phyloP scores from a whole-genome alignment of 23 red algal genomes.

The Chondrus crispus region DNA sequence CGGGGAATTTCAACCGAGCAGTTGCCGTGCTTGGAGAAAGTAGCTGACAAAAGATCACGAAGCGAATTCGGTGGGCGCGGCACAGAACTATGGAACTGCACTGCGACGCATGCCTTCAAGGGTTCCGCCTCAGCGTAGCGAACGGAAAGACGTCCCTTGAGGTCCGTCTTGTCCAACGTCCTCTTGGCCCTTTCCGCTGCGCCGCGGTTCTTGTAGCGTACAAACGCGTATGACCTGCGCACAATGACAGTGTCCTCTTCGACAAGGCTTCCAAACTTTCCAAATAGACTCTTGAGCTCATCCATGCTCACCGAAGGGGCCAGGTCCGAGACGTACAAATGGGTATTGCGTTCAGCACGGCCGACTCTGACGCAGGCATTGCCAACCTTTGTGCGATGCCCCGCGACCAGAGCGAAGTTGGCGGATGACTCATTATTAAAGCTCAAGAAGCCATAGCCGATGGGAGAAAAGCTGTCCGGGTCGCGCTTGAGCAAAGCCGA shows the following conservation, averaged over 20 bases:
- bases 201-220: constrained; percentile 58
- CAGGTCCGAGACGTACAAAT: constrained; percentile 59
- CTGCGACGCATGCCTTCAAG: constrained; percentile 46
- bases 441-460: constrained; percentile 66
- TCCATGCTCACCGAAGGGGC: constrained; percentile 14
- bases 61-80: constrained; percentile 51
- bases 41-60: constrained; percentile 33
- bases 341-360: constrained; percentile 58
- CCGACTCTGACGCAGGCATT: constrained; percentile 60
- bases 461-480: constrained; percentile 64
- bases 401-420: constrained; percentile 50
- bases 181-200: constrained; percentile 56
- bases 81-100: constrained; percentile 60
- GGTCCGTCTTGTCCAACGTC: constrained; percentile 59
- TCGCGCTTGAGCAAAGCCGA: constrained; percentile 53
- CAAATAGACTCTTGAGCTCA: constrained; percentile 44
- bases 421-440: constrained; percentile 59
- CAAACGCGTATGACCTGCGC: constrained; percentile 50
- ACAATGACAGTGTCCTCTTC: constrained; percentile 67
- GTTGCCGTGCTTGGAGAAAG: constrained; percentile 67
- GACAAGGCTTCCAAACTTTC: constrained; percentile 49
- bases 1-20: constrained; percentile 68
- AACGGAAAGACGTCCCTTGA: constrained; percentile 53
- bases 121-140: constrained; percentile 69
- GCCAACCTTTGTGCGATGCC: constrained; percentile 46